Conservation (phyloP, 768 basidiomycete species). For the Russula foetens region DNA sequence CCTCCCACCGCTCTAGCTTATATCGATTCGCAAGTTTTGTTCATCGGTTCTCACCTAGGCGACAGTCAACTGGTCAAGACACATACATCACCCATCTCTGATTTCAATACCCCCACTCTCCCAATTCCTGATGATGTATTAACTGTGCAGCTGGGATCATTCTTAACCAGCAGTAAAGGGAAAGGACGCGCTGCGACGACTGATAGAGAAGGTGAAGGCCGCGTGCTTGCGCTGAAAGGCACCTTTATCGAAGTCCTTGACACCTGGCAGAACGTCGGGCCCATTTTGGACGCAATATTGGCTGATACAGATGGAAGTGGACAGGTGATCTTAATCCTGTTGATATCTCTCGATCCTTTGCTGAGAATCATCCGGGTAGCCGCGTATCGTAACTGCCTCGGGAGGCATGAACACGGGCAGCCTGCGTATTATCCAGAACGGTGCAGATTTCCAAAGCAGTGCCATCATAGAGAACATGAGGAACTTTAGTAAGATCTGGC, state of each 20-base stretch:
- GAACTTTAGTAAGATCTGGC: slow-evolving; percentile 54
- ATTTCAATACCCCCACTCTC: slow-evolving; percentile 37
- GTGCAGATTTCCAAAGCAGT: slow-evolving; percentile 68
- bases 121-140: slow-evolving; percentile 43
- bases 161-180: slow-evolving; percentile 30
- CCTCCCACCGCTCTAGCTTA: slow-evolving; percentile 65
- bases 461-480: slow-evolving; percentile 50
- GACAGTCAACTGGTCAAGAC: slow-evolving; percentile 73
- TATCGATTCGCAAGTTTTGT: slow-evolving; percentile 60
- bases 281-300: slow-evolving; percentile 73
- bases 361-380: slow-evolving; percentile 30
- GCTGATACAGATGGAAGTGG: slow-evolving; percentile 65
- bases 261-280: slow-evolving; percentile 69
- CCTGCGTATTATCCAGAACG: slow-evolving; percentile 68
- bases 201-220: slow-evolving; percentile 27
- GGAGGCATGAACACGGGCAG: slow-evolving; percentile 73
- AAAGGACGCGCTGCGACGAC: slow-evolving; percentile 35
- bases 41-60: slow-evolving; percentile 74
- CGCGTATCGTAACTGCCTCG: slow-evolving; percentile 80
- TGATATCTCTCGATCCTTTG: neutral
- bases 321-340: slow-evolving; percentile 37
- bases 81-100: slow-evolving; percentile 35
- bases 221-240: slow-evolving; percentile 33
- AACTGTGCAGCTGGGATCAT: slow-evolving; percentile 32
- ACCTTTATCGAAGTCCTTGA: slow-evolving; percentile 55